Evolutionary conservation across 2,329 filamentous ascomycete genomes (phyloP).

Genomic region (Fusarium chuoi): DNA sequence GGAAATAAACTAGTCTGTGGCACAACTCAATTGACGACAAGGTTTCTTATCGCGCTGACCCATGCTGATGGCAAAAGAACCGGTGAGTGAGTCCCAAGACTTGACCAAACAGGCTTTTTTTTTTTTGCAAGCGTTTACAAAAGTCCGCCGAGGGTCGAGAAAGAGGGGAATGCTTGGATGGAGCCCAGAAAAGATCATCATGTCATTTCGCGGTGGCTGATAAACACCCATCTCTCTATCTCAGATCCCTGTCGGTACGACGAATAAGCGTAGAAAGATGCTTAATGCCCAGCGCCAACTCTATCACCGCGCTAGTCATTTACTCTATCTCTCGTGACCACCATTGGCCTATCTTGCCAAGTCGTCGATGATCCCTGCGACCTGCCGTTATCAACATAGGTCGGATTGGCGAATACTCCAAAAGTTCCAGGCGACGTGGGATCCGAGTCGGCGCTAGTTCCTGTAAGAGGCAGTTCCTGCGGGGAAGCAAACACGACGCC

Average conservation of each 20-base stretch:
- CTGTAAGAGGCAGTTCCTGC: conserved; percentile 42
- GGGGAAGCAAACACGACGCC: conserved; percentile 24
- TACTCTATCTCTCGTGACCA: background rate
- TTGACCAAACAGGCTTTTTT: background rate
- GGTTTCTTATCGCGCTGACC: conserved; percentile 23
- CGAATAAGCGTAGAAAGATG: conserved; percentile 37
- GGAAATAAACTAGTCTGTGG: conserved; percentile 2
- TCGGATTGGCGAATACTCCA: conserved; percentile 19
- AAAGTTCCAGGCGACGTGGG: conserved; percentile 40
- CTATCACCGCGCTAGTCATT: background rate
- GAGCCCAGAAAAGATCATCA: conserved; percentile 8
- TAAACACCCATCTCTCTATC: background rate
- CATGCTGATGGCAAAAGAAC: conserved; percentile 9
- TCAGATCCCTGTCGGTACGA: conserved; percentile 12
- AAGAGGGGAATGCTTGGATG: conserved; percentile 13
- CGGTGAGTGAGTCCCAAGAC: conserved; percentile 1
- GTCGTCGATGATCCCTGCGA: conserved; percentile 19
- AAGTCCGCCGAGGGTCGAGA: background rate
- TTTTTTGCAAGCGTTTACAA: background rate
- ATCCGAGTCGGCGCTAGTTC: conserved; percentile 36
- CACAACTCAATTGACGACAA: conserved; percentile 17
- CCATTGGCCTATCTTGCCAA: background rate
- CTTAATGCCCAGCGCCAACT: conserved; percentile 17
- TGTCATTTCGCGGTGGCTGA: conserved; percentile 10
- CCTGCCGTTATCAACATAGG: conserved; percentile 45